Percentiles rank a stretch among this genome's conserved stretches.
These are phyloP conservation scores for Aspergillus wentii DNA, from an alignment of 495 filamentous ascomycete genomes.

Conservation along the genomic window DNA sequence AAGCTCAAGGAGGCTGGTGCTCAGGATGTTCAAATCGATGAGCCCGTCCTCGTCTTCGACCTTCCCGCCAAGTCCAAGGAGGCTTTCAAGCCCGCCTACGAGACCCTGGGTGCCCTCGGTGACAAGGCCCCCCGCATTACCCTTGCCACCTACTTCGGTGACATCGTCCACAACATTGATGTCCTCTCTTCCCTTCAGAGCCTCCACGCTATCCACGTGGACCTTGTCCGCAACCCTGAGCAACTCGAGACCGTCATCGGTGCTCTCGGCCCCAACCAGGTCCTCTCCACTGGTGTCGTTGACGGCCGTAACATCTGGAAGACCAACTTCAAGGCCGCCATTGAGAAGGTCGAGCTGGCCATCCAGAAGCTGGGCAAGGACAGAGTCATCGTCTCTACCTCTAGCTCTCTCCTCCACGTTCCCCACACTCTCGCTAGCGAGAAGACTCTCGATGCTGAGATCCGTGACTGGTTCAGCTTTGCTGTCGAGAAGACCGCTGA, in stretches of 20 bases:
- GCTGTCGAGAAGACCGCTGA: slow-evolving; percentile 91
- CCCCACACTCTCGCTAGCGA: slow-evolving; percentile 96
- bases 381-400: slow-evolving; percentile 92
- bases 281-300: slow-evolving; percentile 90
- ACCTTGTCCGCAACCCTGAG: slow-evolving; percentile 95
- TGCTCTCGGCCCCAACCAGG: slow-evolving; percentile 77
- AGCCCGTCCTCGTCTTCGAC: slow-evolving; percentile 94
- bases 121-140: slow-evolving; percentile 73
- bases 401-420: slow-evolving; percentile 93
- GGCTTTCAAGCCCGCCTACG: slow-evolving; percentile 97
- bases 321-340: slow-evolving; percentile 90
- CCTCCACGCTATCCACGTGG: slow-evolving; percentile 82
- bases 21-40: slow-evolving; percentile 93
- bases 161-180: slow-evolving; percentile 97
- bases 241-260: slow-evolving; percentile 78
- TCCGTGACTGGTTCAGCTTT: slow-evolving; percentile 98
- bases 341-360: slow-evolving; percentile 81
- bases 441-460: slow-evolving; percentile 90
- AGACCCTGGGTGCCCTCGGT: slow-evolving; percentile 73
- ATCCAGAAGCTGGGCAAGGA: slow-evolving; percentile 93
- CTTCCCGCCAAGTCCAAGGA: slow-evolving; percentile 80
- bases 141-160: slow-evolving; percentile 96
- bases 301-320: slow-evolving; percentile 99
- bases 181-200: slow-evolving; percentile 64
- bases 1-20: slow-evolving; percentile 94